A percentile compares a stretch with the other conserved stretches of the same genome.
phyloP scores from a whole-genome alignment of 192 early-diverging fungal genomes.

The Haplosporangium gracile region DNA sequence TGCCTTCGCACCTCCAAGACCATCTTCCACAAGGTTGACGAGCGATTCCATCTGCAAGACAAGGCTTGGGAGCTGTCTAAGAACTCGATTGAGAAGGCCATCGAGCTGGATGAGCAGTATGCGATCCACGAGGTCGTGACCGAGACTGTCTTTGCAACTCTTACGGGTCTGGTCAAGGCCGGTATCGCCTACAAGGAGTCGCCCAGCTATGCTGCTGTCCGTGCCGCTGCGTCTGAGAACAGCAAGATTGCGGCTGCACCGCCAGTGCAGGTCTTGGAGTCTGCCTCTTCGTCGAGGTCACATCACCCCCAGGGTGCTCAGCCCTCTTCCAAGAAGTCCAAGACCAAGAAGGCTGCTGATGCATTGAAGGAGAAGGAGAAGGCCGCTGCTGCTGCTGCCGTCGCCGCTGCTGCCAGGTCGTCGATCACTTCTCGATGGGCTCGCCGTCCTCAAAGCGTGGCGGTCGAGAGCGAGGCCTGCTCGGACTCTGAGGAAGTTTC shows the following conservation, averaged over 20 bases:
- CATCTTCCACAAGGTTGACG: constrained; percentile 61
- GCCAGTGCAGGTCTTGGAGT: neutral
- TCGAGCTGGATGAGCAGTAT: constrained; percentile 68
- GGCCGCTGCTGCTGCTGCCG: neutral
- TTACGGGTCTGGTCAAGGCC: constrained; percentile 64
- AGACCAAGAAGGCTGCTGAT: neutral
- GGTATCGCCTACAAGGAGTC: constrained; percentile 64
- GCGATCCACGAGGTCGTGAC: constrained; percentile 66
- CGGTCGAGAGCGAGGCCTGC: constrained; percentile 4
- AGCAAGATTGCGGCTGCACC: neutral
- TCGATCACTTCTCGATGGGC: constrained; percentile 1
- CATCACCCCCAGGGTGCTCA: constrained; percentile 24
- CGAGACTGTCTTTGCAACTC: constrained; percentile 57
- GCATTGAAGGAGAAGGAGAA: constrained; percentile 4
- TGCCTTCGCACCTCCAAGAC: constrained; percentile 45
- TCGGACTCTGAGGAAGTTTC: neutral
- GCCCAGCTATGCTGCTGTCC: constrained; percentile 49
- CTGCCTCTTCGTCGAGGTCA: neutral
- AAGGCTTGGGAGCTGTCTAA: constrained; percentile 65
- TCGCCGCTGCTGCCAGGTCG: neutral
- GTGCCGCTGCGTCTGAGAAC: neutral
- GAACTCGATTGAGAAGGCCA: constrained; percentile 60
- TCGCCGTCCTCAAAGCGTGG: constrained; percentile 7
- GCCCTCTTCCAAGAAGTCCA: neutral
- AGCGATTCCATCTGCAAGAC: constrained; percentile 61